These are phyloP conservation scores for Magnusiomyces fungicola DNA, from an alignment of 1,139 yeast species.

Conservation along the genomic window DNA sequence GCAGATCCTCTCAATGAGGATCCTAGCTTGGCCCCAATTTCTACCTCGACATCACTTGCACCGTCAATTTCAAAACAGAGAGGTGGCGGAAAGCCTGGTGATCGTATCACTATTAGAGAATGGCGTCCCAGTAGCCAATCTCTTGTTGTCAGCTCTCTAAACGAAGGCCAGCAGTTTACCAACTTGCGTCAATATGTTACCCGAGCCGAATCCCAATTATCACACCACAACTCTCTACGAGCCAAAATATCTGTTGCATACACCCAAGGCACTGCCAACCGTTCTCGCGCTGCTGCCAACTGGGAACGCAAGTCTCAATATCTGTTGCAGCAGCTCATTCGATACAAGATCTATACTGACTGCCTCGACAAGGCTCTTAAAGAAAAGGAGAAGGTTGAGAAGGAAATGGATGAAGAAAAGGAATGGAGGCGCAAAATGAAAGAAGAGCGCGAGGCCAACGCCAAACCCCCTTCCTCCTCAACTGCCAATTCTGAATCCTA, in stretches of 20 bases:
- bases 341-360: slow-evolving; percentile 28
- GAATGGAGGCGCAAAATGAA: slow-evolving; percentile 1
- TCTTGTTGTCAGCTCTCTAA: slow-evolving; percentile 27
- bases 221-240: slow-evolving; percentile 26
- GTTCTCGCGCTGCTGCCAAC: slow-evolving; percentile 27
- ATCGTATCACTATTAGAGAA: slow-evolving; percentile 24
- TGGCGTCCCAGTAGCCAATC: slow-evolving; percentile 31
- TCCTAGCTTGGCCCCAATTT: slow-evolving; percentile 34
- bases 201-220: slow-evolving; percentile 26
- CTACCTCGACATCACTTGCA: neutral
- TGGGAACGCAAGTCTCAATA: slow-evolving; percentile 32
- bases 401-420: neutral
- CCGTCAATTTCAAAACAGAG: too few relatives aligned
- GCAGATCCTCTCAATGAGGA: slow-evolving; percentile 41
- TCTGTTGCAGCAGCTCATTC: slow-evolving; percentile 27
- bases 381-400: slow-evolving; percentile 11
- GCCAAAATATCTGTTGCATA: slow-evolving; percentile 21
- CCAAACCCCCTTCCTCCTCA: too few relatives aligned
- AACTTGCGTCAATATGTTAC: slow-evolving; percentile 25
- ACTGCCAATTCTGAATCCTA: too few relatives aligned
- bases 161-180: slow-evolving; percentile 27
- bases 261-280: slow-evolving; percentile 15
- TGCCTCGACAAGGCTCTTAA: slow-evolving; percentile 22
- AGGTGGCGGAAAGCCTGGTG: slow-evolving; percentile 22
- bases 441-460: neutral